Evolutionary conservation across 2,329 filamentous ascomycete genomes (phyloP).

Genomic region (Grosmannia huntii): DNA sequence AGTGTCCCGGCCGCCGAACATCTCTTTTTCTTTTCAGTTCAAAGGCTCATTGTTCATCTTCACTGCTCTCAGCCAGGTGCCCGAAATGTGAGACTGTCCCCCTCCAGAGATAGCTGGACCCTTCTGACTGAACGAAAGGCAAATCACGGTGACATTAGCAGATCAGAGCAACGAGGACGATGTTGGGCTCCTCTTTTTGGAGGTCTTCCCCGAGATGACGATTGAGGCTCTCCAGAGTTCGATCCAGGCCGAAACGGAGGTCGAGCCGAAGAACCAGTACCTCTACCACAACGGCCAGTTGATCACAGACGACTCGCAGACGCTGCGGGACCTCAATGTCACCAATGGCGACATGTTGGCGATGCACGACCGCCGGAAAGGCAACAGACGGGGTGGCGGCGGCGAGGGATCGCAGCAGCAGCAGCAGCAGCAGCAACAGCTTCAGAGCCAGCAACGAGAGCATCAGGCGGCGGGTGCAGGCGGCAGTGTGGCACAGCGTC

Average conservation of each 20-base stretch:
- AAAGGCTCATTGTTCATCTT: too few species aligned
- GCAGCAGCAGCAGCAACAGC: slow-evolving; percentile 18
- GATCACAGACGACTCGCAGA: slow-evolving; percentile 64
- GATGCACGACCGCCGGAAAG: slow-evolving; percentile 54
- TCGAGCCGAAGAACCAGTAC: slow-evolving; percentile 61
- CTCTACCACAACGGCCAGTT: slow-evolving; percentile 84
- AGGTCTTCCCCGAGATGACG: slow-evolving; percentile 72
- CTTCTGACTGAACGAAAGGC: slow-evolving; percentile 53
- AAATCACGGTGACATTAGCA: slow-evolving; percentile 75
- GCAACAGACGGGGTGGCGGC: slow-evolving; percentile 28
- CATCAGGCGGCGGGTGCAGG: slow-evolving; percentile 18
- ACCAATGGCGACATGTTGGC: slow-evolving; percentile 86
- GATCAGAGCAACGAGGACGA: slow-evolving; percentile 53
- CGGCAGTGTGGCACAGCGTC: neutral
- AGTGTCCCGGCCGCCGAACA: too few species aligned
- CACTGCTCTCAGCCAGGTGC: too few species aligned
- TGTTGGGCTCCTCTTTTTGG: slow-evolving; percentile 66
- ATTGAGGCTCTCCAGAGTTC: slow-evolving; percentile 76
- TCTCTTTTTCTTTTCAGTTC: neutral
- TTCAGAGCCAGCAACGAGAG: slow-evolving; percentile 17
- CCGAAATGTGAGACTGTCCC: neutral
- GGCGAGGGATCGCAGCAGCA: slow-evolving; percentile 14
- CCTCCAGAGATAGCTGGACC: too few species aligned
- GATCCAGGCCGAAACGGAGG: slow-evolving; percentile 69
- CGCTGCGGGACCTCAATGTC: slow-evolving; percentile 69